Evolutionary conservation across 164 flowering plant species (phyloP).

Genomic region (Aristolochia contorta): DNA sequence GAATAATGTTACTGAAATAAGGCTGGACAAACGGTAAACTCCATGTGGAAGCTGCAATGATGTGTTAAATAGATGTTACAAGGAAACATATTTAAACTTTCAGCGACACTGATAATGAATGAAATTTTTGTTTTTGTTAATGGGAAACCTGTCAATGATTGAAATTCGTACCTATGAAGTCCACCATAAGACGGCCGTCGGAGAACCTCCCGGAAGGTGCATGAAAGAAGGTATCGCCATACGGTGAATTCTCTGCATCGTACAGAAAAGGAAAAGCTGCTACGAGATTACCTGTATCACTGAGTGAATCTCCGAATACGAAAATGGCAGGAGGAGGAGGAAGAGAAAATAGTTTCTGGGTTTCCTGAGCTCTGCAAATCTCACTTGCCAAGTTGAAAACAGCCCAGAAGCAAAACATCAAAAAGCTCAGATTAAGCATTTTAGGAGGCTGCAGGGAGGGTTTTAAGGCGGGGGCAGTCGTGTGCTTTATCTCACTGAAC

Average conservation of each 20-base stretch:
- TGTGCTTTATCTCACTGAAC: too few relatives aligned
- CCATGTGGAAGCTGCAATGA: slow-evolving; percentile 15
- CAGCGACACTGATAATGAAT: background rate
- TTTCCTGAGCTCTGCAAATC: background rate
- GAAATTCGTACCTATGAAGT: slow-evolving; percentile 5
- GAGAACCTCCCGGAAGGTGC: slow-evolving; percentile 39
- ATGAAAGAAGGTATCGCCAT: slow-evolving; percentile 36
- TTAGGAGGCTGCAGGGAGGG: background rate
- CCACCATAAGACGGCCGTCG: slow-evolving; percentile 38
- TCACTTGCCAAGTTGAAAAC: slow-evolving; percentile 3
- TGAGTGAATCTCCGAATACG: slow-evolving; percentile 54
- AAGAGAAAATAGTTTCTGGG: background rate
- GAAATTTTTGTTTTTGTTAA: too few relatives aligned
- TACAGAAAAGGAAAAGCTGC: slow-evolving; percentile 25
- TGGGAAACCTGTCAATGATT: too few relatives aligned
- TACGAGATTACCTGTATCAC: slow-evolving; percentile 50
- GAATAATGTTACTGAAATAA: slow-evolving; percentile 12
- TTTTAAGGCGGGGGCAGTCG: too few relatives aligned
- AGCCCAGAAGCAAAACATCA: background rate
- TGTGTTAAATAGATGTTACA: too few relatives aligned
- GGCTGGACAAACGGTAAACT: slow-evolving; percentile 16
- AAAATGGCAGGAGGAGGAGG: slow-evolving; percentile 18
- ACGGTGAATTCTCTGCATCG: slow-evolving; percentile 30
- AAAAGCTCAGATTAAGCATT: background rate
- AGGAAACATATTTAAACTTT: background rate